phyloP scores from a whole-genome alignment of 2,329 filamentous ascomycete species.

The Sporothrix pallida region DNA sequence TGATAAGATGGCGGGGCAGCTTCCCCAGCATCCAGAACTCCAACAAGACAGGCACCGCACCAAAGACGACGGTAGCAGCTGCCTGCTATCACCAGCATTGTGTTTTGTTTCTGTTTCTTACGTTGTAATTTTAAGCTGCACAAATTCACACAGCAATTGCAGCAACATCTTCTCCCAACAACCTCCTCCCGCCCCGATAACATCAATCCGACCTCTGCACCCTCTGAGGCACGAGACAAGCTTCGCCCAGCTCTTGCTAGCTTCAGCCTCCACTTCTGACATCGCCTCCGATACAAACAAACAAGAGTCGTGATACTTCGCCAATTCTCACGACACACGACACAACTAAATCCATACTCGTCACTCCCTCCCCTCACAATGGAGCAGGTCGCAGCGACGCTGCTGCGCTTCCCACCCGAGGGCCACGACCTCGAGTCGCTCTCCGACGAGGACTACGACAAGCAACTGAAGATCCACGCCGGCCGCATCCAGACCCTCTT shows the following conservation, averaged over 20 bases:
- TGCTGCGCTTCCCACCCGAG: constrained; percentile 52
- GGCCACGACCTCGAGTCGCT: constrained; percentile 36
- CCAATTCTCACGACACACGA: too few relatives aligned
- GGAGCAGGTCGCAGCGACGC: constrained; percentile 47
- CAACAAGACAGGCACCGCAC: not conserved
- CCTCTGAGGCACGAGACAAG: not conserved
- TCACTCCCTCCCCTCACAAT: constrained; percentile 40
- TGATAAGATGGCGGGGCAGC: constrained; percentile 25
- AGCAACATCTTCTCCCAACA: not conserved
- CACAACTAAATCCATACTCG: not conserved
- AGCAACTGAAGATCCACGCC: constrained; percentile 48
- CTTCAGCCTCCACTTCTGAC: constrained; percentile 2
- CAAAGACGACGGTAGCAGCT: constrained; percentile 21
- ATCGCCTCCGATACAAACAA: not conserved
- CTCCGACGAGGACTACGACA: constrained; percentile 50
- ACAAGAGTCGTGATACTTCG: too few relatives aligned
- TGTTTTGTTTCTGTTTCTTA: not conserved
- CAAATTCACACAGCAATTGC: too few relatives aligned
- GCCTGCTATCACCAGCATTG: constrained; percentile 9
- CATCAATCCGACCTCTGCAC: not conserved
- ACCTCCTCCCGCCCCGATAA: too few relatives aligned
- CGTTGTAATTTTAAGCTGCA: not conserved
- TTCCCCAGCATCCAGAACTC: constrained; percentile 13
- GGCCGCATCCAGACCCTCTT: constrained; percentile 49
- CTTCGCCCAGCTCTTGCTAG: not conserved